Evolutionary conservation across 352 stramenopile species (phyloP).

Genomic region (Blastocystis sp.): DNA sequence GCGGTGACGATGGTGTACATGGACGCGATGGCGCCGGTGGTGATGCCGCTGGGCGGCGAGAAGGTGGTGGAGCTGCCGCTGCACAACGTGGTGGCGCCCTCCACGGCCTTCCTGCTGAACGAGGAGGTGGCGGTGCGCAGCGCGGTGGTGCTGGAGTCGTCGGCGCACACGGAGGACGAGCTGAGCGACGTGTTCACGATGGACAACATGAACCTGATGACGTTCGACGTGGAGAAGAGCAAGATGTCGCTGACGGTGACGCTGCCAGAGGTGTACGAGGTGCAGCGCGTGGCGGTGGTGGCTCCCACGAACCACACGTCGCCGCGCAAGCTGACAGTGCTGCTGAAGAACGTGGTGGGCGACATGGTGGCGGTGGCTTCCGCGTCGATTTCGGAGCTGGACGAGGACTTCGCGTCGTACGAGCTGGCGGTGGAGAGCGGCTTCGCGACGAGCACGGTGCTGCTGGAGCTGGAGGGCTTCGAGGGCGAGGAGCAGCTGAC

Average conservation of each 20-base stretch:
- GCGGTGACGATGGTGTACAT: conserved; percentile 32
- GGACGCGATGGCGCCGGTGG: not conserved
- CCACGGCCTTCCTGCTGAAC: not conserved
- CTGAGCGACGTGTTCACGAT: conserved; percentile 39
- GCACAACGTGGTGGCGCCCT: conserved; percentile 20
- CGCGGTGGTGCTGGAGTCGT: not conserved
- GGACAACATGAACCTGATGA: conserved; percentile 19
- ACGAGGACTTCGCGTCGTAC: conserved; percentile 11
- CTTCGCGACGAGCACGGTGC: not conserved
- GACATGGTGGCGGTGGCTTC: not conserved
- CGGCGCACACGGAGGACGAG: not conserved
- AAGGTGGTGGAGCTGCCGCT: conserved; percentile 4
- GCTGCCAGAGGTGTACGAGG: not conserved
- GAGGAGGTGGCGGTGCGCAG: not conserved
- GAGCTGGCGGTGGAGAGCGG: not conserved
- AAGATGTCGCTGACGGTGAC: conserved; percentile 2
- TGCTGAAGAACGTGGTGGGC: not conserved
- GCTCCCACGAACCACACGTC: not conserved
- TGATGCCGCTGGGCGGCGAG: not conserved
- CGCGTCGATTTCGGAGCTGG: not conserved
- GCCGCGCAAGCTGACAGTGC: conserved; percentile 16
- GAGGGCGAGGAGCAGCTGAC: conserved; percentile 2
- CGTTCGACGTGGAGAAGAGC: not conserved
- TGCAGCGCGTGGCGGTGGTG: not conserved
- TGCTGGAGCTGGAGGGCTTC: conserved; percentile 40